phyloP scores from a whole-genome alignment of 495 filamentous ascomycete species.

The Xylaria longipes region DNA sequence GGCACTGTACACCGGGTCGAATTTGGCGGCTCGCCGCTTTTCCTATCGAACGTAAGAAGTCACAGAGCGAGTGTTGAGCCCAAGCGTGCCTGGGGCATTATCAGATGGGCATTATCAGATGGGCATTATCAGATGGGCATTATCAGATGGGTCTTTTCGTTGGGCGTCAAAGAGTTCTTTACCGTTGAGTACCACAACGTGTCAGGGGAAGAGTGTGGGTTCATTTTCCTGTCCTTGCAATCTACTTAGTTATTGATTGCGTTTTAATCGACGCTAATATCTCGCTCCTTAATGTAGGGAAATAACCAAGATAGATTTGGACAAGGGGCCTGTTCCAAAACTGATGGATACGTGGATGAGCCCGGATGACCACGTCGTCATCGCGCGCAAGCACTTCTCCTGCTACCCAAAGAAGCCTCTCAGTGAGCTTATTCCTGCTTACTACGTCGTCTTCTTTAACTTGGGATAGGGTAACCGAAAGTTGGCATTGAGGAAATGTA shows the following conservation, averaged over 20 bases:
- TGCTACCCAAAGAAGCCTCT: not conserved
- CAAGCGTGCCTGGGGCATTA: not conserved
- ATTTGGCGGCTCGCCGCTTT: not conserved
- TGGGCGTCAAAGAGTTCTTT: not conserved
- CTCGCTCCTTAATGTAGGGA: not conserved
- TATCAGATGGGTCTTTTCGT: not conserved
- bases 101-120: no score
- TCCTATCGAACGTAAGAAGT: not conserved
- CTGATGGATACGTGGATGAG: not conserved
- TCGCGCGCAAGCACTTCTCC: not conserved
- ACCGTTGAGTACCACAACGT: not conserved
- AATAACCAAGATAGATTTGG: not conserved
- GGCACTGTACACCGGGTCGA: not conserved
- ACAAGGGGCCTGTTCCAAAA: not conserved
- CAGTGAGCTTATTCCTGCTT: not conserved
- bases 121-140: no score
- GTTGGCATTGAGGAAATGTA: not conserved
- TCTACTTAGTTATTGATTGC: not conserved
- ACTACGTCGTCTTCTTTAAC: not conserved
- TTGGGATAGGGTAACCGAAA: not conserved
- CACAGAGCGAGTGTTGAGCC: not conserved
- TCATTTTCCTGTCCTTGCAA: not conserved
- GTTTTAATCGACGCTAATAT: not conserved
- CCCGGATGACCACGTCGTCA: not conserved
- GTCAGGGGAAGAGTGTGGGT: constrained; percentile 10